A percentile compares a stretch with the other conserved stretches of the same genome.
These are phyloP conservation scores for Porogramme epimiltina DNA, from an alignment of 1,284 basidiomycete species.

Conservation along the genomic window DNA sequence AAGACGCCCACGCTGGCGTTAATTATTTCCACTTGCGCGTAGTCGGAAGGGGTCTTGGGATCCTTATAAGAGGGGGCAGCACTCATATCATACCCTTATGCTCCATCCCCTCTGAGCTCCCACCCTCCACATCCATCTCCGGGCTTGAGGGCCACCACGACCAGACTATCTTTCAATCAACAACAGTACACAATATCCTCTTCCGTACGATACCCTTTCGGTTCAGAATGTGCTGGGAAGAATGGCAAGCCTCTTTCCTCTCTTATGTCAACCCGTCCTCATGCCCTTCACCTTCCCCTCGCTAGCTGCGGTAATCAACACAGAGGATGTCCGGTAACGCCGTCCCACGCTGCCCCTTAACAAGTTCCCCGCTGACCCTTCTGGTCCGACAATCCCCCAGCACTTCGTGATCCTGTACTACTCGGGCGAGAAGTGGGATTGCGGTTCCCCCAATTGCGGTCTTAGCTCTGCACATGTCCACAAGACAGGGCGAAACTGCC, in stretches of 20 bases:
- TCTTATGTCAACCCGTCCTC: not conserved
- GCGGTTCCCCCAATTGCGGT: conserved; percentile 41
- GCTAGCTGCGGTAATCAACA: conserved; percentile 63
- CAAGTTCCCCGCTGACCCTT: not conserved
- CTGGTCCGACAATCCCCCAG: conserved; percentile 28
- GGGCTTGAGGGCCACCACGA: not conserved
- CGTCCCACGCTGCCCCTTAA: not conserved
- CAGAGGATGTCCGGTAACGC: conserved; percentile 59
- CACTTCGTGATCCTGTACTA: conserved; percentile 59
- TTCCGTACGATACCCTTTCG: not conserved
- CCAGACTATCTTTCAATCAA: conserved; percentile 4
- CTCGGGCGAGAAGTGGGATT: conserved; percentile 47
- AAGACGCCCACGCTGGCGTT: conserved; percentile 13
- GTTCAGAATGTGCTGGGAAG: conserved; percentile 43
- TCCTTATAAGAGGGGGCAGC: conserved; percentile 14
- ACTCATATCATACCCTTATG: conserved; percentile 10
- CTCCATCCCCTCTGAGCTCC: conserved; percentile 12
- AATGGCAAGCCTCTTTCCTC: conserved; percentile 38
- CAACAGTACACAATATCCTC: not conserved
- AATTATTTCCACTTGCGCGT: conserved; percentile 17
- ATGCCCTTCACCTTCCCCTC: not conserved
- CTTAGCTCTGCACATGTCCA: conserved; percentile 48
- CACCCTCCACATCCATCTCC: not conserved
- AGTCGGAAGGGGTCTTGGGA: conserved; percentile 8
- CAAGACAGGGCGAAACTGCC: conserved; percentile 40